These are phyloP conservation scores for Paratinospora sagittata DNA, from an alignment of 164 flowering plant species.

Conservation along the genomic window DNA sequence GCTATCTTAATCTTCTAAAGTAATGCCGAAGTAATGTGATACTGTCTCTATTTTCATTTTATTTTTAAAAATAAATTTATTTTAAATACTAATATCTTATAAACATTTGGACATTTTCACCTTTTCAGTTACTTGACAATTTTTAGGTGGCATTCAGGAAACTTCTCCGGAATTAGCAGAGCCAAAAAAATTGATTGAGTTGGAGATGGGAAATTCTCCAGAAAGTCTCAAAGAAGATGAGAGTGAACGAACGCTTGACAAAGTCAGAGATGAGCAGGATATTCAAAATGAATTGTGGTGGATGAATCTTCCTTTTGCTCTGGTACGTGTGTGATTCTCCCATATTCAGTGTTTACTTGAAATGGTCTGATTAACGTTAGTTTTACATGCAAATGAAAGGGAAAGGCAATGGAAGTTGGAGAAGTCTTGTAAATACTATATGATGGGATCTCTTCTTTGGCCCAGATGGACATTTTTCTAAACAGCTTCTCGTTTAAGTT, in stretches of 20 bases:
- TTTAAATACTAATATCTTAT: not conserved
- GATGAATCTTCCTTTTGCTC: slow-evolving; percentile 63
- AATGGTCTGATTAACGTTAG: not conserved
- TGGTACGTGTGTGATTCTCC: slow-evolving; percentile 38
- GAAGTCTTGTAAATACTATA: no score
- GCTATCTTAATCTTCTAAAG: not conserved
- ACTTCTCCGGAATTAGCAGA: slow-evolving; percentile 12
- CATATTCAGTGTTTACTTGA: not conserved
- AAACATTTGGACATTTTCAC: not conserved
- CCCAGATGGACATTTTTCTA: no score
- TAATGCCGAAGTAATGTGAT: not conserved
- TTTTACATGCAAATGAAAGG: not conserved
- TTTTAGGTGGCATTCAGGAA: slow-evolving; percentile 35
- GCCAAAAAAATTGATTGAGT: slow-evolving; percentile 15
- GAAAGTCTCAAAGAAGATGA: slow-evolving; percentile 16
- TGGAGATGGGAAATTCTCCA: slow-evolving; percentile 14
- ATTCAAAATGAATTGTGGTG: slow-evolving; percentile 45
- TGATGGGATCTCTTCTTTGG: no score
- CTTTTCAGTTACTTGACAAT: slow-evolving; percentile 12
- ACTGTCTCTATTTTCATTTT: not conserved
- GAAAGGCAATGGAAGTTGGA: not conserved
- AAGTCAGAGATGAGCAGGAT: slow-evolving; percentile 13
- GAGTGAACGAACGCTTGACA: slow-evolving; percentile 13
- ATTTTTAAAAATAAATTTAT: no score
- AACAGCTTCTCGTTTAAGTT: no score